These are phyloP conservation scores for Moricandia moricandioides DNA, from an alignment of 345 rosid genomes.

Conservation along the genomic window DNA sequence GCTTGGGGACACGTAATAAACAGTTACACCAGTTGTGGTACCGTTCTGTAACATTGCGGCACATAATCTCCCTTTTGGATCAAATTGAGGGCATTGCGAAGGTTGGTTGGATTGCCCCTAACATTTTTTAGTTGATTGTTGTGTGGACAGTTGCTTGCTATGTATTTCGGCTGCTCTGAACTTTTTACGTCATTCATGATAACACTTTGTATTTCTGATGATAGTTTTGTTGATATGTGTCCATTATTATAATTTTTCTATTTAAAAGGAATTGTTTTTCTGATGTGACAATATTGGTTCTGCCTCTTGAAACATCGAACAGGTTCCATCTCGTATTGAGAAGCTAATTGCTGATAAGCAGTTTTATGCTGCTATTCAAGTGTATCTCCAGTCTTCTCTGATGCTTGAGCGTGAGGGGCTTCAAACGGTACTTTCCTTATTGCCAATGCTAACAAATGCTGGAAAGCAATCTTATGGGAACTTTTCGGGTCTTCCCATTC, in stretches of 20 bases:
- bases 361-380: slow-evolving; percentile 86
- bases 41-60: slow-evolving; percentile 96
- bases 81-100: slow-evolving; percentile 97
- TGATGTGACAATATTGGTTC: slow-evolving; percentile 10
- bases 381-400: slow-evolving; percentile 70
- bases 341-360: slow-evolving; percentile 87
- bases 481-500: slow-evolving; percentile 14
- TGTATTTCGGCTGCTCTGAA: slow-evolving; percentile 16
- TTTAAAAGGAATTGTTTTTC: slow-evolving; percentile 4
- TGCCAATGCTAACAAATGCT: background rate
- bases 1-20: slow-evolving; percentile 83
- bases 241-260: background rate
- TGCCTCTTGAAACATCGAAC: slow-evolving; percentile 36
- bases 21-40: slow-evolving; percentile 98
- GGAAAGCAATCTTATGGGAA: slow-evolving; percentile 19
- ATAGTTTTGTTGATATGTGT: slow-evolving; percentile 11
- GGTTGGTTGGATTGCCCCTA: slow-evolving; percentile 46
- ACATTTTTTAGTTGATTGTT: slow-evolving; percentile 7
- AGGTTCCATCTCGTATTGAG: slow-evolving; percentile 91
- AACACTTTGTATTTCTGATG: background rate
- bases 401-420: slow-evolving; percentile 99
- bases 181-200: slow-evolving; percentile 16
- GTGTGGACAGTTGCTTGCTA: slow-evolving; percentile 16
- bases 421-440: slow-evolving; percentile 61
- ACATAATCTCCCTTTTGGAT: slow-evolving; percentile 85